Evolutionary conservation across 805 yeast genomes (phyloP), one percentile per base, ranked within the genome.

Genomic region (Kodamaea laetipori): DNA sequence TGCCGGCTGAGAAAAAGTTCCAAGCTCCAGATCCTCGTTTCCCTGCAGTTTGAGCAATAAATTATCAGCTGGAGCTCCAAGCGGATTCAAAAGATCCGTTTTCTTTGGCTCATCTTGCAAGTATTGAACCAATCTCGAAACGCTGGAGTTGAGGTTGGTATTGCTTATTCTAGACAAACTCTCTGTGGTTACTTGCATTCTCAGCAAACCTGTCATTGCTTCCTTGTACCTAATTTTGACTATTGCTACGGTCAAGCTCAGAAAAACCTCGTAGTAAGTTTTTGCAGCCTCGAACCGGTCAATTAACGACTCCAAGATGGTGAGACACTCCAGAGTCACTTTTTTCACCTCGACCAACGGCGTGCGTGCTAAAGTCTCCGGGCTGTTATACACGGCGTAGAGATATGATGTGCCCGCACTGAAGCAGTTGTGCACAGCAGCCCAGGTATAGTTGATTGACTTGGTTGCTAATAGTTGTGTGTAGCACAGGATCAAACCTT

Each of bases 341-440:
- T 50, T 74, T 45, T 65, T 65, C 28, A 70, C 69, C 15, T 61
- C 79, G 16, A 71, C 69, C 15, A 79, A 51, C 1, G 74, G 59
- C 13, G 80, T 72, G 4, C 65, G 64, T 4, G 63, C 57, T 16
- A 84, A 61, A 2, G 76, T 78, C 37, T 73, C 75, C n/a, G 71
- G 71, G 27, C 86, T 78, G 58, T 84, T 84, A 59, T 86, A 89
- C 10, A 88, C 71, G 1, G 90, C 77, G 58, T 86, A 89, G 34
- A 90, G 67, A 53, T 81, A 89, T 1, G 96, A 84, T 19, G 92
- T 84, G 0, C 95, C 95, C 0, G 96, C 90, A 85, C 86, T 84
- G 58, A 88, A 88, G 42, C 88, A 68, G 58, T 88, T 89, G 60
- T 89, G 95, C 2, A 88, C 90, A 0, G 95, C 94, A 1, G 90